These are phyloP conservation scores for Lupinus albus DNA, from an alignment of 306 rosid species.

Conservation along the genomic window DNA sequence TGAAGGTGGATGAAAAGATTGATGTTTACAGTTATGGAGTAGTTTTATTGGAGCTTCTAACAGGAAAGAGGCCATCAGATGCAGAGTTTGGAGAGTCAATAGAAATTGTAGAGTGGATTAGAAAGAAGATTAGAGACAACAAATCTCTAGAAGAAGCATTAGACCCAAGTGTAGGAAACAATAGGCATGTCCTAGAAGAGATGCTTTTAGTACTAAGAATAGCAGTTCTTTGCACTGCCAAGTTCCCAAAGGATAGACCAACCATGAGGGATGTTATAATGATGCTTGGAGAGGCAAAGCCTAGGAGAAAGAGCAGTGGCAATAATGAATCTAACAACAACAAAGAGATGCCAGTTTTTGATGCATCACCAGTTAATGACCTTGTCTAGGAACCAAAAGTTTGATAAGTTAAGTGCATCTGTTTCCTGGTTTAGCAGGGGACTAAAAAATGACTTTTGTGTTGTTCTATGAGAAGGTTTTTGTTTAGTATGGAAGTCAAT, in stretches of 20 bases:
- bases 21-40: slow-evolving; percentile 94
- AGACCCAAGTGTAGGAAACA: slow-evolving; percentile 77
- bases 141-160: slow-evolving; percentile 72
- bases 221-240: slow-evolving; percentile 88
- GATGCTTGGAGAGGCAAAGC: slow-evolving; percentile 97
- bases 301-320: slow-evolving; percentile 81
- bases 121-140: slow-evolving; percentile 65
- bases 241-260: slow-evolving; percentile 87
- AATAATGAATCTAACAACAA: slow-evolving; percentile 55
- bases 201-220: slow-evolving; percentile 89
- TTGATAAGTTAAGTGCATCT: too few species aligned
- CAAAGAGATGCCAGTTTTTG: slow-evolving; percentile 66
- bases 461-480: too few species aligned
- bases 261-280: slow-evolving; percentile 91
- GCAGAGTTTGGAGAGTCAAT: slow-evolving; percentile 73
- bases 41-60: slow-evolving; percentile 86
- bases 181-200: slow-evolving; percentile 82
- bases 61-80: slow-evolving; percentile 79
- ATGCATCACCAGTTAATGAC: slow-evolving; percentile 76
- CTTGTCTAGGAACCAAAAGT: slow-evolving; percentile 55
- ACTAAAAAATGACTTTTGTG: not conserved
- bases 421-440: too few species aligned
- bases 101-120: slow-evolving; percentile 89
- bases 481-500: too few species aligned
- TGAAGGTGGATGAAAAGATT: slow-evolving; percentile 93